Base-by-base conservation (phyloP, 73 alveolate genomes). In the Paramecium tetraurelia region DNA sequence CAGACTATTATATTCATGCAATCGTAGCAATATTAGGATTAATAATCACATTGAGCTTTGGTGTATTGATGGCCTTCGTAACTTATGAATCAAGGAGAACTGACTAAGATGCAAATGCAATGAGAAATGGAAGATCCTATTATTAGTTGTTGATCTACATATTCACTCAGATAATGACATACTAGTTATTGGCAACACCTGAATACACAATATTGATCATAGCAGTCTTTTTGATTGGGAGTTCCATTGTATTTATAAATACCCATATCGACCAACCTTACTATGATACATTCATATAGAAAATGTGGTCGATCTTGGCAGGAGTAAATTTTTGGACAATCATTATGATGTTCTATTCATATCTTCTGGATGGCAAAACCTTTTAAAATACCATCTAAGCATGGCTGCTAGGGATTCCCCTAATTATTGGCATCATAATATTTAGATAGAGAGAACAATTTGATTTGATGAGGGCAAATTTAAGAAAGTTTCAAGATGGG, bases 401-500 rank as follows among this genome's bases (percentile, higher is more conserved):
- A 36, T 89, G 94, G 94, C 75, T 89, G 14, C 24, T 89, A 70
- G 94, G 94, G 10, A 71, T 71, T 12, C 94, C 94, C 6, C 33
- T 89, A 12, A 43, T 89, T 38, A 72, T 57, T 6, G 71, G 53
- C 4, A 89, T 89, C 48, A 36, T 89, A 4, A 20, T 89, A 22
- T 43, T 38, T 27, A 18, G 68, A 50, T 18, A 58, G 8, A 53
- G 57, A 27, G 35, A 69, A 16, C 16, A 41, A 71, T 33, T 89
- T 35, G 94, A 89, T 89, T 43, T 89, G 14, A 38, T 89, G 48
- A 58, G 22, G 3, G 80, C 87, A 1, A 89, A 89, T 89, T 35
- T 89, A 14, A 89, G 57, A 24, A 44, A 71, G 22, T 33, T 43
- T 80, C 5, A 40, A 20, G 11, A 33, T 44, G 90, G 90, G 0